Percentiles rank a stretch among this genome's conserved stretches.
These are phyloP conservation scores for Arthrobotrys sphaeroides DNA, from an alignment of 2,329 filamentous ascomycete genomes.

Conservation along the genomic window DNA sequence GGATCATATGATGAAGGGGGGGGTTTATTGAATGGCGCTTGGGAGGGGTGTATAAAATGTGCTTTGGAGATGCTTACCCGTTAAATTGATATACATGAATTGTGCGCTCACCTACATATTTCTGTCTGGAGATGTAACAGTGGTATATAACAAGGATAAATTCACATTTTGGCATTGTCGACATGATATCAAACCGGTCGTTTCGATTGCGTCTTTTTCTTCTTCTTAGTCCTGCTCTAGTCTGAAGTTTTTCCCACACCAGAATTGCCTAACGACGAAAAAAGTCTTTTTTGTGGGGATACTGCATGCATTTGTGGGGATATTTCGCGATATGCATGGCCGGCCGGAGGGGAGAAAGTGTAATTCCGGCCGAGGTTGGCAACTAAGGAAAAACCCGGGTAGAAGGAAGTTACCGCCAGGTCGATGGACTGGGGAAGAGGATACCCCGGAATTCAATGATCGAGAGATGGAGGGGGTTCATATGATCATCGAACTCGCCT, in stretches of 20 bases:
- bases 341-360: background rate
- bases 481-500: too few species aligned
- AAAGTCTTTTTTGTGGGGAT: background rate
- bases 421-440: background rate
- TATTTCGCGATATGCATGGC: too few species aligned
- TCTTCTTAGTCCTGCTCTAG: too few species aligned
- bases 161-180: too few species aligned
- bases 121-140: background rate
- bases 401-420: background rate
- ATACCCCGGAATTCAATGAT: background rate
- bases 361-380: constrained; percentile 6
- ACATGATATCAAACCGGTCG: too few species aligned
- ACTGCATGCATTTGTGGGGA: background rate
- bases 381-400: background rate
- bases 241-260: constrained; percentile 7
- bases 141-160: background rate
- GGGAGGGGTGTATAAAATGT: background rate
- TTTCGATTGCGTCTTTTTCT: too few species aligned
- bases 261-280: background rate
- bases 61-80: background rate
- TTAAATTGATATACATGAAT: background rate
- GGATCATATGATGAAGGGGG: background rate
- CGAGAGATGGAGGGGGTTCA: too few species aligned
- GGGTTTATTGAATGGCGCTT: too few species aligned
- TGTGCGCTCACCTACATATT: too few species aligned